Evolutionary conservation across 768 basidiomycete species (phyloP), one percentile per base, ranked within the genome.

Genomic region (Sporobolomyces pararoseus): DNA sequence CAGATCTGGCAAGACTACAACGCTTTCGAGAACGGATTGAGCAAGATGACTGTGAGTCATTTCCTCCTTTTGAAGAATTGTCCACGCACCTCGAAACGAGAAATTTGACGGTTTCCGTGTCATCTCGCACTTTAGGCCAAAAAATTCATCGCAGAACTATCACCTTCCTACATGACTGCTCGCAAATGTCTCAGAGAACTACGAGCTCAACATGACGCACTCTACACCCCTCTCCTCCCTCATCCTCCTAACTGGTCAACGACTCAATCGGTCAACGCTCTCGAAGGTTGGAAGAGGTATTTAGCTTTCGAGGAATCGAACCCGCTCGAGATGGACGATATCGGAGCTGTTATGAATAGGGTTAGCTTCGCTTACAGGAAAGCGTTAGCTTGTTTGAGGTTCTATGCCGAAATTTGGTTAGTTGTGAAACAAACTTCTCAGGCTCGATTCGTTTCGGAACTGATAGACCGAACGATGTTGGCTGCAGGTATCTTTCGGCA

Each of bases 281-380:
- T 92, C n/a, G 86, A 87, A 29, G 85, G 86, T 31, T 99, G 96
- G 96, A 90, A 91, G 76, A 82, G 84, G 1, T 98, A 97, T 78
- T 81, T 98, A 44, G 92, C 92, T 75, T 97, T 90, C 89, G 95
- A 99, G 79, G 91, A 95, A 79, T 84, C 84, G 73, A 97, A 99
- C 77, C 95, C 93, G 1, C 84, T 97, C 61, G 91, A 92, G 79
- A 85, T 98, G 47, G 91, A 94, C 76, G 91, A 95, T 75, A 84
- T 84, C 69, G 80, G 82, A 2, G 83, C 84, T 12, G 79, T 96
- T 46, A 83, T 87, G 55, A 83, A 82, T 7, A 84, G 96, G 31
- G 83, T 98, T 16, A 86, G 87, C 76, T 86, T 87, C 52, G 89
- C 90, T 25, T 91, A 96, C 78, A 84, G 88, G 72, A 92, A 95